A percentile compares a stretch with the other conserved stretches of the same genome.
phyloP scores from a whole-genome alignment of 305 asterid genomes.

The Solanum hybrid region DNA sequence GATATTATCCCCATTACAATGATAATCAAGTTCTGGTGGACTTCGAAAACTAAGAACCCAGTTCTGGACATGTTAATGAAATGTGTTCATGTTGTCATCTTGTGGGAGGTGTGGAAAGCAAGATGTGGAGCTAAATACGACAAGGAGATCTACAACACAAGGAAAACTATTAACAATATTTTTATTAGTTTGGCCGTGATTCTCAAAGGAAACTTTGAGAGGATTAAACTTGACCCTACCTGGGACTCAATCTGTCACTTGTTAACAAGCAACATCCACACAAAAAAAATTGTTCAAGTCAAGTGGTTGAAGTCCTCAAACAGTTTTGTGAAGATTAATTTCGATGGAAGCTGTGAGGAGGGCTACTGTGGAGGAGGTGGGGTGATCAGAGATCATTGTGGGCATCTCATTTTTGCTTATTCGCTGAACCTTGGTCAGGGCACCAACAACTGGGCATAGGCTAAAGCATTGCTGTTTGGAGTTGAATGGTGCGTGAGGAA shows the following conservation, averaged over 20 bases:
- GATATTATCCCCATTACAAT: background rate
- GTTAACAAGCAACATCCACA: background rate
- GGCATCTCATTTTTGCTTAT: background rate
- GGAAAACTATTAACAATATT: background rate
- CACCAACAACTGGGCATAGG: no score
- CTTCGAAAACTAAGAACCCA: background rate
- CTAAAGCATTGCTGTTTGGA: no score
- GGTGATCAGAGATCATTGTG: background rate
- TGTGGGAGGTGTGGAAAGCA: background rate
- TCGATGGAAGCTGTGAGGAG: background rate
- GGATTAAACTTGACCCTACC: background rate
- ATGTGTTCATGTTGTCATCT: background rate
- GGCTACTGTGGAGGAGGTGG: background rate
- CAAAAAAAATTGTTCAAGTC: background rate
- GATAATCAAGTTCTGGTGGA: background rate
- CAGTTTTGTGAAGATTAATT: no score
- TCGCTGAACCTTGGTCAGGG: no score
- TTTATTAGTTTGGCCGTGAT: background rate
- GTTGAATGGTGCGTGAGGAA: no score
- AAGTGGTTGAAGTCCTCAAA: background rate
- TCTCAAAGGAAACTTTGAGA: background rate
- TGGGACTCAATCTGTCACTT: background rate
- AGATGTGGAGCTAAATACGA: background rate
- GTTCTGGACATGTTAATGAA: background rate
- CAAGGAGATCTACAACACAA: background rate